These are phyloP conservation scores for Artomyces pyxidatus DNA, from an alignment of 768 basidiomycete genomes.

Conservation along the genomic window DNA sequence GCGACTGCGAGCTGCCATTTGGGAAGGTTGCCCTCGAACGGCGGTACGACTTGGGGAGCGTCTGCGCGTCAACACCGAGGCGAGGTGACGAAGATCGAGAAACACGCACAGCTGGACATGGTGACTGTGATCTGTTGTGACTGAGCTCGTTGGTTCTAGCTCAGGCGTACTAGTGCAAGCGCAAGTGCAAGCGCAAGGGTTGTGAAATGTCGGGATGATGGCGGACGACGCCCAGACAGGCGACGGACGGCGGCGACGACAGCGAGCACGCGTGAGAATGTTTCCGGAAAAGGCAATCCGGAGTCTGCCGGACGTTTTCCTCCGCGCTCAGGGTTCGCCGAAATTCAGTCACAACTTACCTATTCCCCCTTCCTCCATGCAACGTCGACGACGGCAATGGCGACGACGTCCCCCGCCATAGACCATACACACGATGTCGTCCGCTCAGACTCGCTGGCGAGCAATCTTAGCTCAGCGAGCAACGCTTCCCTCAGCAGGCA, in stretches of 20 bases:
- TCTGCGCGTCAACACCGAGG: not conserved
- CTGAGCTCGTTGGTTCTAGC: no score
- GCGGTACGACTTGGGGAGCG: constrained; percentile 46
- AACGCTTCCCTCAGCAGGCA: constrained; percentile 22
- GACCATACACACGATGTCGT: constrained; percentile 11
- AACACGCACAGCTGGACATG: not conserved
- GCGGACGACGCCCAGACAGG: no score
- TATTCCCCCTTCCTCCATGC: constrained; percentile 10
- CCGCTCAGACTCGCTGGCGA: constrained; percentile 24
- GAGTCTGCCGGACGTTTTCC: not conserved
- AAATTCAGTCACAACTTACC: no score
- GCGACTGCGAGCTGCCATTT: constrained; percentile 85
- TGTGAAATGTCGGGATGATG: no score
- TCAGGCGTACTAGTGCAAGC: no score
- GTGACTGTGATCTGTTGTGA: not conserved
- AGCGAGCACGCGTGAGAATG: no score
- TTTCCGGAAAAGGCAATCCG: constrained; percentile 16
- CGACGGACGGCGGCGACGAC: no score
- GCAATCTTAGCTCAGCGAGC: constrained; percentile 19
- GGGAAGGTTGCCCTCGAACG: constrained; percentile 64
- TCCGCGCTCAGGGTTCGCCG: not conserved
- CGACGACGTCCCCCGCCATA: constrained; percentile 20
- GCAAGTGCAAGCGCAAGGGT: no score
- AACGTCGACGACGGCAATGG: constrained; percentile 21
- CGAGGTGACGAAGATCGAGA: not conserved